phyloP scores from a whole-genome alignment of 2,329 filamentous ascomycete species.

The Phoma sp. region DNA sequence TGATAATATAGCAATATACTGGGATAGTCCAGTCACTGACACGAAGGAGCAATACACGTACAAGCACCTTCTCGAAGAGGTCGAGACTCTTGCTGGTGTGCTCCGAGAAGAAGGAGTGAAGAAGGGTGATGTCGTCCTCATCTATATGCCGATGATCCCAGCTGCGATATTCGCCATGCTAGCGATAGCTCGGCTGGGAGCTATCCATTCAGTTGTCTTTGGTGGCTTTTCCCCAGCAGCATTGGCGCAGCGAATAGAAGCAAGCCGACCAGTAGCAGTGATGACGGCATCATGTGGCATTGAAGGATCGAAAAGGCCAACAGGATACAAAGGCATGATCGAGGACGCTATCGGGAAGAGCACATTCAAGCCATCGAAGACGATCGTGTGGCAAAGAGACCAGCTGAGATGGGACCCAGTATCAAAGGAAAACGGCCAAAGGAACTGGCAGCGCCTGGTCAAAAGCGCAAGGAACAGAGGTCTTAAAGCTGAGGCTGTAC shows the following conservation, averaged over 20 bases:
- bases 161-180: slow-evolving; percentile 86
- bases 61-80: slow-evolving; percentile 74
- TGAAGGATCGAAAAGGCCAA: slow-evolving; percentile 80
- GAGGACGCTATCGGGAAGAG: slow-evolving; percentile 73
- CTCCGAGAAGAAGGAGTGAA: slow-evolving; percentile 80
- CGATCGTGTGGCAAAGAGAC: slow-evolving; percentile 84
- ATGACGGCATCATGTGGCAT: slow-evolving; percentile 93
- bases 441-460: slow-evolving; percentile 79
- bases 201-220: slow-evolving; percentile 90
- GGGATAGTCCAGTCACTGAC: slow-evolving; percentile 83
- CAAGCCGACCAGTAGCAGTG: slow-evolving; percentile 74
- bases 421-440: slow-evolving; percentile 69
- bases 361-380: slow-evolving; percentile 72
- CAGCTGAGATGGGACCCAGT: slow-evolving; percentile 75
- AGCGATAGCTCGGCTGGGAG: slow-evolving; percentile 79
- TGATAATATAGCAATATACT: slow-evolving; percentile 76
- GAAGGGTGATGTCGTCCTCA: slow-evolving; percentile 83
- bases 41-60: slow-evolving; percentile 78
- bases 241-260: slow-evolving; percentile 86
- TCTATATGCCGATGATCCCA: slow-evolving; percentile 98
- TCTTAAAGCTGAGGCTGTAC: slow-evolving; percentile 74
- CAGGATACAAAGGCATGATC: slow-evolving; percentile 76
- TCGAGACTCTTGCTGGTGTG: slow-evolving; percentile 81
- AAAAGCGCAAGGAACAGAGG: slow-evolving; percentile 72
- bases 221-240: slow-evolving; percentile 85